phyloP scores from a whole-genome alignment of 805 yeast genomes.

The Helenozyma rhizophorensis region DNA sequence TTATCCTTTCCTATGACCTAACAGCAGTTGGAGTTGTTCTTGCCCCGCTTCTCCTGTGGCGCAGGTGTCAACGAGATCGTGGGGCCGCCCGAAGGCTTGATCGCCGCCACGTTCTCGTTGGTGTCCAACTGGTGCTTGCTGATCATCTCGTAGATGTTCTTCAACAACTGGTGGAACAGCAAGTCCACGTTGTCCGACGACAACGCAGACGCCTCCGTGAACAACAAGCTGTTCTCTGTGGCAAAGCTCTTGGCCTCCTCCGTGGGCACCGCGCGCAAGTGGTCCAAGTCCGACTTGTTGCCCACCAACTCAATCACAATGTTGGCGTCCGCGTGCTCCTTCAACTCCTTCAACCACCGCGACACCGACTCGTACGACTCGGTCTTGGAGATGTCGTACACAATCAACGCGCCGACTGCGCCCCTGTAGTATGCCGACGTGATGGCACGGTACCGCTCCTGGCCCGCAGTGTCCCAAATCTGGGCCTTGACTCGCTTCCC shows the following conservation, averaged over 20 bases:
- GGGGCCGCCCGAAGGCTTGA: conserved; percentile 73
- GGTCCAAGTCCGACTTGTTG: conserved; percentile 86
- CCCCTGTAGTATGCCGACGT: conserved; percentile 97
- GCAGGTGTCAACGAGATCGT: conserved; percentile 91
- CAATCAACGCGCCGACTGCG: conserved; percentile 95
- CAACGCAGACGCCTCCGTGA: conserved; percentile 94
- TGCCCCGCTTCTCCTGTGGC: conserved; percentile 69
- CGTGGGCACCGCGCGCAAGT: conserved; percentile 93
- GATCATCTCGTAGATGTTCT: conserved; percentile 92
- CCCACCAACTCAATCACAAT: conserved; percentile 93
- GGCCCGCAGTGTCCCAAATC: conserved; percentile 99
- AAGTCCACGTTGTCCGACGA: conserved; percentile 92
- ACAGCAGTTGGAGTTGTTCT: conserved; percentile 67
- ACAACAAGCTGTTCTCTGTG: conserved; percentile 82
- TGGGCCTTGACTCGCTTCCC: conserved; percentile 84
- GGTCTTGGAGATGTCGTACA: conserved; percentile 90
- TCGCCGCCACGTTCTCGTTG: conserved; percentile 55
- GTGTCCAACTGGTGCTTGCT: conserved; percentile 88
- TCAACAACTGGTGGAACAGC: conserved; percentile 89
- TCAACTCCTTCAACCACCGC: conserved; percentile 87
- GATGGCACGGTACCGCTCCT: conserved; percentile 96
- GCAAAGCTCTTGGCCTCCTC: conserved; percentile 96
- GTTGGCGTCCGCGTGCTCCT: conserved; percentile 90
- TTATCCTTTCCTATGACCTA: conserved; percentile 32
- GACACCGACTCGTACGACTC: conserved; percentile 81